Conservation (phyloP, 179 eudicot genomes). For the Camellia oleifera region DNA sequence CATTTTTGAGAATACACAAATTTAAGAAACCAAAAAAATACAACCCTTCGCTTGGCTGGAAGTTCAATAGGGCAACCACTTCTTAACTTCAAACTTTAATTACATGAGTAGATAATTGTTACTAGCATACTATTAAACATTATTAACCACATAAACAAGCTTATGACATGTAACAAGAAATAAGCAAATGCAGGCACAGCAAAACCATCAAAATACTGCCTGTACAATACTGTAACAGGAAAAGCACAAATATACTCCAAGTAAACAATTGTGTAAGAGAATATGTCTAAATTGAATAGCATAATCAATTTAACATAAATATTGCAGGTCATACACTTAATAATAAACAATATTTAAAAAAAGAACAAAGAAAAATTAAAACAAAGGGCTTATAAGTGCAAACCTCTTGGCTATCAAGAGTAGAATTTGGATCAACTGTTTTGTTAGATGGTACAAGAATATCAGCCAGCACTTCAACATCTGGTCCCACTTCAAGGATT, state of each 20-base stretch:
- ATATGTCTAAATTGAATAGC: neutral
- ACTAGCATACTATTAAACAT: neutral
- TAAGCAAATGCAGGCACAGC: neutral
- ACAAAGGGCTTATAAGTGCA: slow-evolving; percentile 11
- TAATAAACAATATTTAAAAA: too few relatives aligned
- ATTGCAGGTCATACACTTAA: neutral
- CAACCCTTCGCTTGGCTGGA: too few relatives aligned
- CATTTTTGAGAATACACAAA: neutral
- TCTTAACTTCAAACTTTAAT: neutral
- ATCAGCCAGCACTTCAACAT: slow-evolving; percentile 84
- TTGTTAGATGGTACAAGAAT: slow-evolving; percentile 45
- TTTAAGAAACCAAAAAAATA: neutral
- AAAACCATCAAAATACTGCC: neutral
- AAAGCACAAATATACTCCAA: neutral
- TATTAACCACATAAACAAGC: neutral
- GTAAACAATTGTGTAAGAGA: neutral
- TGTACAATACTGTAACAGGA: neutral
- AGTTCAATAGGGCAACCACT: neutral
- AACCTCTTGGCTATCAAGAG: slow-evolving; percentile 57
- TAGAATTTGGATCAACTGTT: slow-evolving; percentile 20
- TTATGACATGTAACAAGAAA: neutral
- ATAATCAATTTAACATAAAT: neutral
- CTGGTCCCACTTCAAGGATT: slow-evolving; percentile 85
- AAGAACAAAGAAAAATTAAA: too few relatives aligned
- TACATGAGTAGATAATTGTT: neutral